phyloP scores from a whole-genome alignment of 768 basidiomycete species.

The Boletellus sp. region DNA sequence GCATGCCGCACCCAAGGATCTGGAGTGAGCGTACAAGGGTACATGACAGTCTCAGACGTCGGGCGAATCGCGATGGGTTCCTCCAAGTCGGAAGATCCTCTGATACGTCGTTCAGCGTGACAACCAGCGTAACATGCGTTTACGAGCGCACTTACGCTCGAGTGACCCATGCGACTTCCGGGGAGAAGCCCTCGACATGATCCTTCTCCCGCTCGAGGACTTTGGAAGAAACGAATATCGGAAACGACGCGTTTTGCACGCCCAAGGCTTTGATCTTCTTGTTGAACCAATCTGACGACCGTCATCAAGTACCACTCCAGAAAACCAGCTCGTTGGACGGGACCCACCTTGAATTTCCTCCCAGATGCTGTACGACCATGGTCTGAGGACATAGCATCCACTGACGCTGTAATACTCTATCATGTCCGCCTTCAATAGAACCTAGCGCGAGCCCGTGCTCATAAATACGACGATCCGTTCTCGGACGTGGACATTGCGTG shows the following conservation, averaged over 20 bases:
- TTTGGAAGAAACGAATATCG: conserved; percentile 93
- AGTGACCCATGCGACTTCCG: conserved; percentile 99
- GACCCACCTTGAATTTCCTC: conserved; percentile 84
- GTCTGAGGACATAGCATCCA: conserved; percentile 97
- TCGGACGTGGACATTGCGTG: neutral
- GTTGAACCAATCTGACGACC: conserved; percentile 84
- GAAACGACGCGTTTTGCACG: conserved; percentile 98
- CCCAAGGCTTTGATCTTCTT: conserved; percentile 86
- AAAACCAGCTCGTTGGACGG: neutral
- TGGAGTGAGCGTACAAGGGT: conserved; percentile 70
- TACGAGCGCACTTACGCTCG: conserved; percentile 63
- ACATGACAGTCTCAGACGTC: conserved; percentile 99
- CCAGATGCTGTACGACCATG: conserved; percentile 98
- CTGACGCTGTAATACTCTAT: conserved; percentile 98
- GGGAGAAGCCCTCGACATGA: conserved; percentile 98
- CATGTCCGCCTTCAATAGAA: conserved; percentile 98
- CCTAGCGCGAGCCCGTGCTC: conserved; percentile 44
- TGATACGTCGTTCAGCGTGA: conserved; percentile 28
- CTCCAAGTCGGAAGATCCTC: conserved; percentile 89
- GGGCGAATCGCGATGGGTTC: conserved; percentile 98
- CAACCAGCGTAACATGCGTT: neutral
- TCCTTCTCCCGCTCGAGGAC: conserved; percentile 96
- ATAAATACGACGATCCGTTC: conserved; percentile 1
- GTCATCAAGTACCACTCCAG: neutral
- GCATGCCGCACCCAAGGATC: neutral